These are phyloP conservation scores for Boletus eberwhitei DNA, from an alignment of 768 basidiomycete genomes.

Conservation along the genomic window DNA sequence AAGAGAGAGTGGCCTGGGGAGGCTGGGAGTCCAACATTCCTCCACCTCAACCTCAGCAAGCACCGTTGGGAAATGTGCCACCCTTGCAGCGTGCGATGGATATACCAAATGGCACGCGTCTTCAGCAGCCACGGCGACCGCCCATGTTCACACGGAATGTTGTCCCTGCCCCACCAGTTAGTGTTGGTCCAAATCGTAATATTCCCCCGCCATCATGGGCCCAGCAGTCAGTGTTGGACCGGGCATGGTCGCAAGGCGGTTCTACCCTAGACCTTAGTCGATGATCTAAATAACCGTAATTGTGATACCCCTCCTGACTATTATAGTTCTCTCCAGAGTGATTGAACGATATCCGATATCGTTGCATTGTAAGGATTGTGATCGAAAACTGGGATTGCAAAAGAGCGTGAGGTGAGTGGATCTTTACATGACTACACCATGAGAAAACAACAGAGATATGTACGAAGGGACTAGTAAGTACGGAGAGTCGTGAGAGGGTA, in stretches of 20 bases:
- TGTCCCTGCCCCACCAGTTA: conserved; percentile 34
- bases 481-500: conserved; percentile 11
- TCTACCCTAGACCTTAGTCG: conserved; percentile 39
- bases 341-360: conserved; percentile 8
- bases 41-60: conserved; percentile 32
- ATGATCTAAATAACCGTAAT: conserved; percentile 19
- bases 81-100: conserved; percentile 50
- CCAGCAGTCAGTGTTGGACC: conserved; percentile 39
- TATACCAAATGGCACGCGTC: conserved; percentile 48
- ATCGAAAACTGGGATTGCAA: neutral
- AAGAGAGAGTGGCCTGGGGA: conserved; percentile 23
- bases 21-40: conserved; percentile 28
- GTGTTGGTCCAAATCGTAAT: conserved; percentile 35
- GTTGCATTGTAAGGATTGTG: conserved; percentile 3
- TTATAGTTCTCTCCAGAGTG: neutral
- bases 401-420: neutral
- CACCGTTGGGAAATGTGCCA: conserved; percentile 18
- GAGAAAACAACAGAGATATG: neutral
- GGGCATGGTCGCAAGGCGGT: conserved; percentile 42
- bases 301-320: conserved; percentile 1
- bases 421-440: conserved; percentile 2
- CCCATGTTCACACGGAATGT: conserved; percentile 49
- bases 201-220: conserved; percentile 40
- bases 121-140: conserved; percentile 53
- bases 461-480: neutral